Evolutionary conservation across 73 alveolate genomes (phyloP).

Genomic region (Tetrahymena elliotti): DNA sequence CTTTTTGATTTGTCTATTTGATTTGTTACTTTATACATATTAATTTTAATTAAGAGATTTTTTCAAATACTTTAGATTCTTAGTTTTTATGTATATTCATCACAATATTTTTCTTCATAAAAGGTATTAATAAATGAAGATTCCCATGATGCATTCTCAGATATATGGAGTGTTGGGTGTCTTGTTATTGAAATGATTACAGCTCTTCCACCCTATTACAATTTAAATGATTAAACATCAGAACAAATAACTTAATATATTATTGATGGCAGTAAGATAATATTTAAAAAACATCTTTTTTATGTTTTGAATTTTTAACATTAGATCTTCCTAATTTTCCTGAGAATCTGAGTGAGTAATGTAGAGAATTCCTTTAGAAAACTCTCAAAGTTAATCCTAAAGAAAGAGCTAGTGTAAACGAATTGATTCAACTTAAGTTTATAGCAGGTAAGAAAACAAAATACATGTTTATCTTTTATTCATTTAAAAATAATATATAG

Average conservation of each 20-base stretch:
- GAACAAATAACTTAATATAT: background rate
- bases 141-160: conserved; percentile 13
- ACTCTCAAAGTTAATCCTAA: background rate
- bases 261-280: background rate
- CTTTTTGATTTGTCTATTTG: background rate
- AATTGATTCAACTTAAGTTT: background rate
- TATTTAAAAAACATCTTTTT: background rate
- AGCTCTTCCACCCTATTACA: conserved; percentile 25
- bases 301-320: background rate
- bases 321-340: background rate
- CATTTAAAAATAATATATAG: background rate
- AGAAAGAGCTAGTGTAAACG: background rate
- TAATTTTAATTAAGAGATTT: background rate
- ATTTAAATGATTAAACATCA: background rate
- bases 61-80: background rate
- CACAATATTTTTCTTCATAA: background rate
- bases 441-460: background rate
- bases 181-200: conserved; percentile 31
- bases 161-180: conserved; percentile 45
- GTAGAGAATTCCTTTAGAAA: background rate
- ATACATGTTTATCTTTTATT: background rate
- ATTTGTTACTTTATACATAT: background rate
- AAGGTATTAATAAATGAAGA: background rate
- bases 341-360: background rate
- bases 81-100: background rate